Percentiles rank a stretch among this genome's conserved stretches.
phyloP scores from a whole-genome alignment of 805 yeast species.

The Candida maesae region DNA sequence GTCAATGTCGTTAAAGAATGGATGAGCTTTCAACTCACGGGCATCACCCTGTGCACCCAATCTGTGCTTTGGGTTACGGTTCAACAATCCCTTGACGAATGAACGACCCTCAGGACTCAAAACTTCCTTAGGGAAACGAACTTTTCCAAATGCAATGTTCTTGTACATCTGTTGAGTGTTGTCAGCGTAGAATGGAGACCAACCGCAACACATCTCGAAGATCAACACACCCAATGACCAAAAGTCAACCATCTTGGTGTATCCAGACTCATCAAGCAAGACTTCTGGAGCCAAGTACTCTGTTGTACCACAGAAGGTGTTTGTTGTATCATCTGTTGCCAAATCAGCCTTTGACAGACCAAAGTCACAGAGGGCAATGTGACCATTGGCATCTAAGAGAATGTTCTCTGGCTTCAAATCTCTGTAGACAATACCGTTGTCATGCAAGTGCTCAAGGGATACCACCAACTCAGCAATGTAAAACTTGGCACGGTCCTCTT shows the following conservation, averaged over 20 bases:
- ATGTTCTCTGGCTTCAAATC: slow-evolving; percentile 98
- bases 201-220: slow-evolving; percentile 99
- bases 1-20: slow-evolving; percentile 87
- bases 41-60: slow-evolving; percentile 92
- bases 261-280: slow-evolving; percentile 89
- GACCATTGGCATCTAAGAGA: slow-evolving; percentile 92
- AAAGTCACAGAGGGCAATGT: slow-evolving; percentile 95
- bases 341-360: slow-evolving; percentile 94
- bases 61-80: slow-evolving; percentile 94
- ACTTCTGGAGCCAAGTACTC: slow-evolving; percentile 98
- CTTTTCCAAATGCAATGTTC: slow-evolving; percentile 97
- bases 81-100: slow-evolving; percentile 90
- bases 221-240: slow-evolving; percentile 97
- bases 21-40: slow-evolving; percentile 85
- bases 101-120: slow-evolving; percentile 90
- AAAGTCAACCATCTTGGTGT: slow-evolving; percentile 98
- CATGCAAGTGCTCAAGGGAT: slow-evolving; percentile 92
- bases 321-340: slow-evolving; percentile 78
- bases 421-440: slow-evolving; percentile 92
- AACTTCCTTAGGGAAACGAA: slow-evolving; percentile 94
- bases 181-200: slow-evolving; percentile 98
- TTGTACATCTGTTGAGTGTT: slow-evolving; percentile 98
- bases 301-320: slow-evolving; percentile 97
- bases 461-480: slow-evolving; percentile 94
- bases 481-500: slow-evolving; percentile 92